A percentile compares a stretch with the other conserved stretches of the same genome.
These are phyloP conservation scores for Suillus hirtellus DNA, from an alignment of 768 basidiomycete genomes.

Conservation along the genomic window DNA sequence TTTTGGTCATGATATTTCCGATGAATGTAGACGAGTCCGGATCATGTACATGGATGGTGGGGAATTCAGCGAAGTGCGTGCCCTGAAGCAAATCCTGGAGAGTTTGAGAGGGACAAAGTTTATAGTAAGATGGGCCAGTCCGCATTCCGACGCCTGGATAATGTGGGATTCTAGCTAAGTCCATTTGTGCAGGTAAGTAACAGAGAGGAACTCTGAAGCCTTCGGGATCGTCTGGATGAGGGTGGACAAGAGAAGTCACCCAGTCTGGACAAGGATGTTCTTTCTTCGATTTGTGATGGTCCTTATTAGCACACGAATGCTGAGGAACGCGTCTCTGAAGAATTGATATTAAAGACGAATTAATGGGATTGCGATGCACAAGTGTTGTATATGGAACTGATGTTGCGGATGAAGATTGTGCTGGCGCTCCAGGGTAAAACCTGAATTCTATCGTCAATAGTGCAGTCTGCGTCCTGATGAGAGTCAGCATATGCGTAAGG, in stretches of 20 bases:
- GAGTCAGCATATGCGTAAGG: conserved; percentile 18
- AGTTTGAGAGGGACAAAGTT: conserved; percentile 50
- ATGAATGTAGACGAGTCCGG: conserved; percentile 51
- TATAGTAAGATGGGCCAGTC: conserved; percentile 43
- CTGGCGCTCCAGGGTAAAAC: conserved; percentile 57
- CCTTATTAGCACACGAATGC: conserved; percentile 32
- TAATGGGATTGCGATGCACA: conserved; percentile 62
- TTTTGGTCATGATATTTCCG: conserved; percentile 57
- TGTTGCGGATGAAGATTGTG: conserved; percentile 36
- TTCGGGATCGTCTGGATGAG: conserved; percentile 56
- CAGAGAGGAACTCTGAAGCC: conserved; percentile 58
- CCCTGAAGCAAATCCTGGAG: conserved; percentile 52
- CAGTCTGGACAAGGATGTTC: conserved; percentile 50
- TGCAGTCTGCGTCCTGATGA: conserved; percentile 60
- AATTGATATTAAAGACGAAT: conserved; percentile 47
- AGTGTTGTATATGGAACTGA: conserved; percentile 50
- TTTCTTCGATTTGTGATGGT: conserved; percentile 40
- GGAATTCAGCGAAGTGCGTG: conserved; percentile 80
- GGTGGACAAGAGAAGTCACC: conserved; percentile 52
- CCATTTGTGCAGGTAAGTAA: conserved; percentile 52
- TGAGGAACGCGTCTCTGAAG: conserved; percentile 45
- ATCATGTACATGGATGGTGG: conserved; percentile 77
- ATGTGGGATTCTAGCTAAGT: conserved; percentile 18
- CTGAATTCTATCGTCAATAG: conserved; percentile 74
- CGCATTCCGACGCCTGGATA: not conserved